phyloP scores from a whole-genome alignment of 805 yeast species.

The Candida silvatica region DNA sequence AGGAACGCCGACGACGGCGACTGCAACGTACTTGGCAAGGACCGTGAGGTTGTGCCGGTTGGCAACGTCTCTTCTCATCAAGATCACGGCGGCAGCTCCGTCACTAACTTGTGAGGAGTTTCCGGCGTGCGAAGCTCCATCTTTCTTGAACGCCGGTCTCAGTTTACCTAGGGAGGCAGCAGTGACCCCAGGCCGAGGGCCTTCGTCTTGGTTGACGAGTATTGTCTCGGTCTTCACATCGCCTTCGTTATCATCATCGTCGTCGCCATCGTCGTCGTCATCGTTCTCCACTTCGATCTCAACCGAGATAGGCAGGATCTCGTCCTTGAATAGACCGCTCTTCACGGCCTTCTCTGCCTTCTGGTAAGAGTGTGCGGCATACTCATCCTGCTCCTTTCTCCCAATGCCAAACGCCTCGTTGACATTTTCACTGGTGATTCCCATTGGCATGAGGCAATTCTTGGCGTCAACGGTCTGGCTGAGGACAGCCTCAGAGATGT shows the following conservation, averaged over 20 bases:
- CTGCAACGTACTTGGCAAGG: conserved; percentile 71
- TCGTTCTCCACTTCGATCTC: conserved; percentile 50
- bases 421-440: conserved; percentile 89
- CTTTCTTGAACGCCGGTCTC: conserved; percentile 78
- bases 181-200: conserved; percentile 84
- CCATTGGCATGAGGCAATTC: conserved; percentile 92
- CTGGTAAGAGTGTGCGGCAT: conserved; percentile 79
- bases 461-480: conserved; percentile 38
- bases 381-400: conserved; percentile 73
- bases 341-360: conserved; percentile 75
- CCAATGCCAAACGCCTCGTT: conserved; percentile 56
- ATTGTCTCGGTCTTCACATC: conserved; percentile 21
- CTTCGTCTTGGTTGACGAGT: conserved; percentile 49
- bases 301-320: conserved; percentile 74
- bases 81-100: conserved; percentile 87
- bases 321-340: conserved; percentile 73
- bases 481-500: conserved; percentile 40
- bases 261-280: conserved; percentile 34
- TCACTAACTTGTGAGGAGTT: conserved; percentile 94
- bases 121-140: conserved; percentile 91
- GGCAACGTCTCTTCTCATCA: conserved; percentile 83
- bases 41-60: conserved; percentile 62
- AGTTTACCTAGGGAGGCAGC: conserved; percentile 65
- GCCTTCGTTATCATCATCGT: conserved; percentile 4
- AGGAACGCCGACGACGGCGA: conserved; percentile 85